Conservation (phyloP, 225 moss, liverwort and hornwort genomes). For the Rhytidiadelphus loreus region DNA sequence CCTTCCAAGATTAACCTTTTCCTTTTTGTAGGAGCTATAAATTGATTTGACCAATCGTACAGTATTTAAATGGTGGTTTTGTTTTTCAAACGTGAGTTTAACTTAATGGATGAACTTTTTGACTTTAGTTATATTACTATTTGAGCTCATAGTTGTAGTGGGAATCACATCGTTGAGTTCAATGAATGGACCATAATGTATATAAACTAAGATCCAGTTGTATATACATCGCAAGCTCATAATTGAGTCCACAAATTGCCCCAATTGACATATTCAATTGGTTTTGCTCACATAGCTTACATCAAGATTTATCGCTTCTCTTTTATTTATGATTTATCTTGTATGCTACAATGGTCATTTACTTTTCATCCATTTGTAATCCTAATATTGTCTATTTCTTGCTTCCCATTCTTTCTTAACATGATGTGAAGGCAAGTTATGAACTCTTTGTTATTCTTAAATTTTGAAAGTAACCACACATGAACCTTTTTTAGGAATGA, state of each 20-base stretch:
- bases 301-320: background rate
- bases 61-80: background rate
- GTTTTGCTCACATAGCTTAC: background rate
- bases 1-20: background rate
- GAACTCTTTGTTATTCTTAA: accelerated
- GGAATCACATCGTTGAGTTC: background rate
- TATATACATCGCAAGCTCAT: no score
- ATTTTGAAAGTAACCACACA: background rate
- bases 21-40: background rate
- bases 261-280: background rate
- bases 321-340: background rate
- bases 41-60: background rate
- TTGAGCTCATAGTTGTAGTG: background rate
- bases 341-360: accelerated
- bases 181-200: no score
- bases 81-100: background rate
- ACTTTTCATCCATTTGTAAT: background rate
- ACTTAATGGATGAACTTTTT: background rate
- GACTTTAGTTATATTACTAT: background rate
- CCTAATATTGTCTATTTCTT: background rate
- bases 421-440: background rate
- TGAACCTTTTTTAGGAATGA: background rate
- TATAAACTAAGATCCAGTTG: no score
- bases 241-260: background rate
- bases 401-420: background rate